Evolutionary conservation across 1,139 yeast species (phyloP).

Genomic region (Sugiyamaella castrensis): DNA sequence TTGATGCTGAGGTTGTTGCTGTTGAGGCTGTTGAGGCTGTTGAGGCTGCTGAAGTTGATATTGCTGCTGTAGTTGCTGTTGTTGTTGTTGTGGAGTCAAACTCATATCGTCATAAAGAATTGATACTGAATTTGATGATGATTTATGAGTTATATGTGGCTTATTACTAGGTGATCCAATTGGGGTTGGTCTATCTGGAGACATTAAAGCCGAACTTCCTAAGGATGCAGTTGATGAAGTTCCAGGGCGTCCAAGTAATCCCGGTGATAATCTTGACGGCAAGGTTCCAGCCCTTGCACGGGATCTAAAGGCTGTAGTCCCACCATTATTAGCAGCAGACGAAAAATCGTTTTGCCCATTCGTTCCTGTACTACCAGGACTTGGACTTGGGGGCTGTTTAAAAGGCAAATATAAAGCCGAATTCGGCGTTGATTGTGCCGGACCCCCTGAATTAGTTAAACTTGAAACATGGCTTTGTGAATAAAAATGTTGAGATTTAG

Average conservation of each 20-base stretch:
- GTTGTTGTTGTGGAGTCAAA: conserved; percentile 7
- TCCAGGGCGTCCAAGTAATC: conserved; percentile 18
- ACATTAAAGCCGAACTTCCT: conserved; percentile 35
- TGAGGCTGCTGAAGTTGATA: conserved; percentile 12
- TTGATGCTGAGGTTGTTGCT: conserved; percentile 12
- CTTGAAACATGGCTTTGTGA: conserved; percentile 1
- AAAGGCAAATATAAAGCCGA: conserved; percentile 18
- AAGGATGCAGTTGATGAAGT: conserved; percentile 22
- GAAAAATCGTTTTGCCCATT: conserved; percentile 13
- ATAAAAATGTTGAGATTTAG: conserved; percentile 21
- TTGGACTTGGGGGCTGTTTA: neutral
- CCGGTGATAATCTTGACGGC: conserved; percentile 42
- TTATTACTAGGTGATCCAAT: conserved; percentile 21
- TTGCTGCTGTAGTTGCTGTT: conserved; percentile 12
- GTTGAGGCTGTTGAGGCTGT: conserved; percentile 1
- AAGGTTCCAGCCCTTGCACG: conserved; percentile 47
- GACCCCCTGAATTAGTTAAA: neutral
- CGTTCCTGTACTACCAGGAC: conserved; percentile 10
- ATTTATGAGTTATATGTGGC: conserved; percentile 14
- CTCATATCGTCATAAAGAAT: conserved; percentile 3
- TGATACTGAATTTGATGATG: conserved; percentile 16
- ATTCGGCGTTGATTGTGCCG: conserved; percentile 11
- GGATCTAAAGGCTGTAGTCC: conserved; percentile 21
- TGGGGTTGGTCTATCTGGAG: conserved; percentile 31
- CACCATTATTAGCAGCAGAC: neutral